These are phyloP conservation scores for Penicillium diatomitis DNA, from an alignment of 495 filamentous ascomycete species.

Conservation along the genomic window DNA sequence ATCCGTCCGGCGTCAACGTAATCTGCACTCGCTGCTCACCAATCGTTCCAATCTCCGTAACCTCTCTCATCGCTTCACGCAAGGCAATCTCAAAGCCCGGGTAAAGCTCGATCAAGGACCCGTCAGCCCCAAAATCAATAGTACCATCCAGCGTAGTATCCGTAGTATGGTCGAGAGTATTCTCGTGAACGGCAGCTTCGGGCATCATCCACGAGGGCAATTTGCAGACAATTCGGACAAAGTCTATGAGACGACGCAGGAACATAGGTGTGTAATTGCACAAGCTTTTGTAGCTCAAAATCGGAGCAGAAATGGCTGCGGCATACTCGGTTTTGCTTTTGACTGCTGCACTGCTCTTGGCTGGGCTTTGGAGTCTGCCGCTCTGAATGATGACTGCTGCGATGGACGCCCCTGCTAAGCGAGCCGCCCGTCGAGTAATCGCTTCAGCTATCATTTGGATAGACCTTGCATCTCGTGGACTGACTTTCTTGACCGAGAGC, in stretches of 20 bases:
- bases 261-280: neutral
- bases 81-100: conserved; percentile 22
- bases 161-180: neutral
- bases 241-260: neutral
- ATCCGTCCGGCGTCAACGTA: conserved; percentile 30
- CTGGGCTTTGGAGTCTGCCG: conserved; percentile 1
- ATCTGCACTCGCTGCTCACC: conserved; percentile 27
- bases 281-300: neutral
- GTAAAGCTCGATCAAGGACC: neutral
- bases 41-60: conserved; percentile 17
- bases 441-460: conserved; percentile 11
- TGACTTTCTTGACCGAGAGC: neutral
- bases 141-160: neutral
- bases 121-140: neutral
- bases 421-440: conserved; percentile 14
- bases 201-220: neutral
- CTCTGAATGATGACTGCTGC: conserved; percentile 15
- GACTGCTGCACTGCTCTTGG: neutral
- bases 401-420: conserved; percentile 14
- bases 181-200: neutral
- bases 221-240: neutral
- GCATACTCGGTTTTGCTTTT: neutral
- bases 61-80: conserved; percentile 22
- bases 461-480: neutral
- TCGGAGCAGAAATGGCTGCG: too few species aligned